Conservation (phyloP, 768 basidiomycete species). For the Pleurotus tuoliensis region DNA sequence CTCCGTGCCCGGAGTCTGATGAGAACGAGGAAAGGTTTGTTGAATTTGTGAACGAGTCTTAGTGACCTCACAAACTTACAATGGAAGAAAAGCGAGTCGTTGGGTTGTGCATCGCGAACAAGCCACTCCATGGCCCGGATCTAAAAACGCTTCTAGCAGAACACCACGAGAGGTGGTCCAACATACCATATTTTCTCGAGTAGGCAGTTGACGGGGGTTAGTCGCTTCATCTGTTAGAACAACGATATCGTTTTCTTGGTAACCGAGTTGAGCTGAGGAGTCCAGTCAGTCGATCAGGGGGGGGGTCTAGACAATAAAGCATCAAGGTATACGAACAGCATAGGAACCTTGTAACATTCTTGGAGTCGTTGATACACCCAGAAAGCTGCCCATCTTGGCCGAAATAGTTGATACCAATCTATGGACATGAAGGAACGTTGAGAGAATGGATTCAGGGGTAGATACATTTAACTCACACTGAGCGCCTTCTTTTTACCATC, state of each 20-base stretch:
- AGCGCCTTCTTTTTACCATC: conserved; percentile 85
- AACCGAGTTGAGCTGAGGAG: conserved; percentile 55
- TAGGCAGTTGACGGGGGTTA: conserved; percentile 65
- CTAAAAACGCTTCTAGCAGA: conserved; percentile 25
- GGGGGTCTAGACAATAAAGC: too few relatives aligned
- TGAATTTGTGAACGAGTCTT: not conserved
- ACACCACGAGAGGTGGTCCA: not conserved
- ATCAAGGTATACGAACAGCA: conserved; percentile 40
- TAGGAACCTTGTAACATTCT: conserved; percentile 75
- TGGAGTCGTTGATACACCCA: conserved; percentile 92
- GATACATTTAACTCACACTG: conserved; percentile 41
- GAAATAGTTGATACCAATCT: conserved; percentile 90
- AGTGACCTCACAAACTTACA: conserved; percentile 39
- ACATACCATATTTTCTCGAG: conserved; percentile 74
- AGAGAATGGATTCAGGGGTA: conserved; percentile 1
- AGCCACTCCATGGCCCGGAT: conserved; percentile 89
- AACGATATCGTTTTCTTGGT: conserved; percentile 80
- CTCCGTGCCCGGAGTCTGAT: conserved; percentile 90
- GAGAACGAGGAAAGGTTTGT: not conserved
- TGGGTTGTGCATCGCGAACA: conserved; percentile 70
- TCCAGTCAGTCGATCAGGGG: not conserved
- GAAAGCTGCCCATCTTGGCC: conserved; percentile 59
- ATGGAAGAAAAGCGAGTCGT: conserved; percentile 90
- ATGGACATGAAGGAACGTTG: not conserved
- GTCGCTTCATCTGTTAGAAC: conserved; percentile 74